Conservation (phyloP, 1,284 basidiomycete species). For the Fomitopsis betulina region DNA sequence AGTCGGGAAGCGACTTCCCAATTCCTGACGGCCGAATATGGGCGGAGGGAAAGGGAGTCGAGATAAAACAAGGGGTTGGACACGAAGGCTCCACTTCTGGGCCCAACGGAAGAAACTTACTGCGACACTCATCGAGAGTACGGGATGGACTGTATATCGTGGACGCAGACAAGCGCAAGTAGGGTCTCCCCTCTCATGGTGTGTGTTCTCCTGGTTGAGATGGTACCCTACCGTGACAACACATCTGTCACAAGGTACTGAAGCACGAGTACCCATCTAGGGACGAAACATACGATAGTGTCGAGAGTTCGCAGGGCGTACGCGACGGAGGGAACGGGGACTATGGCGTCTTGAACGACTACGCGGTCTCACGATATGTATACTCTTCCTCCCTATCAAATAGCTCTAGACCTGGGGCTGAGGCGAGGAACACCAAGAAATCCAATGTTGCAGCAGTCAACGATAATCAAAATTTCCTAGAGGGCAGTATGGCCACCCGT, state of each 20-base stretch:
- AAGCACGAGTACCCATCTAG: too few relatives aligned
- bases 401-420: too few relatives aligned
- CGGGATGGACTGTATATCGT: slow-evolving; percentile 41
- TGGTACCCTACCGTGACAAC: background rate
- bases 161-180: slow-evolving; percentile 34
- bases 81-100: slow-evolving; percentile 6
- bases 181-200: background rate
- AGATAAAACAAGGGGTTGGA: slow-evolving; percentile 20
- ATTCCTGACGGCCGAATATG: slow-evolving; percentile 45
- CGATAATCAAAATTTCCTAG: slow-evolving; percentile 11
- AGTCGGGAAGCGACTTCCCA: slow-evolving; percentile 11
- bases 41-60: slow-evolving; percentile 34
- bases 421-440: too few relatives aligned
- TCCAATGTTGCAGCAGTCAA: too few relatives aligned
- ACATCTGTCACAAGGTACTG: too few relatives aligned
- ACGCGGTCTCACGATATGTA: too few relatives aligned
- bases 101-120: slow-evolving; percentile 37
- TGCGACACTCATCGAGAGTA: slow-evolving; percentile 47
- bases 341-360: too few relatives aligned
- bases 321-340: too few relatives aligned
- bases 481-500: slow-evolving; percentile 77
- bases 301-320: too few relatives aligned
- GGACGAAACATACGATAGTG: too few relatives aligned
- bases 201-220: background rate
- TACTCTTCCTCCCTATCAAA: too few relatives aligned